Percentiles rank a stretch among this genome's conserved stretches.
Conservation (phyloP, 2,329 filamentous ascomycete genomes). For the Nemania bipapillata region DNA sequence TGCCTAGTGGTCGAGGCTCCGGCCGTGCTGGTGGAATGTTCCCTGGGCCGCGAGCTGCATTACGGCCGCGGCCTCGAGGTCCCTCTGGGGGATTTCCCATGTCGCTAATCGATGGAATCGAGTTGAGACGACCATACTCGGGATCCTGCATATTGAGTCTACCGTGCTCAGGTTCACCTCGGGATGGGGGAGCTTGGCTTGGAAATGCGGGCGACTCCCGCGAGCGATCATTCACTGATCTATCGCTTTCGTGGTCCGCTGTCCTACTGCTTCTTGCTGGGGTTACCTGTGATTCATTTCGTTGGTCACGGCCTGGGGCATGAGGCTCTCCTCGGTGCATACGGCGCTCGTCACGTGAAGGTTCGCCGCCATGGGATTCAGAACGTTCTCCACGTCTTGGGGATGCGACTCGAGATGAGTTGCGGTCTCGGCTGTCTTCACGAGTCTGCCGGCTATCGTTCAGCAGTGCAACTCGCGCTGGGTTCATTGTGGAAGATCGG, state of each 20-base stretch:
- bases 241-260: constrained; percentile 56
- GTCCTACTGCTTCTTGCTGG: constrained; percentile 46
- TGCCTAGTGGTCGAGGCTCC: constrained; percentile 57
- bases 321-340: constrained; percentile 55
- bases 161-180: constrained; percentile 62
- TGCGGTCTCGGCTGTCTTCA: constrained; percentile 60
- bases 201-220: constrained; percentile 57
- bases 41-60: constrained; percentile 54
- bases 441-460: constrained; percentile 57
- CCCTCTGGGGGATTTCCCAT: constrained; percentile 63
- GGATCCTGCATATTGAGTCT: constrained; percentile 66
- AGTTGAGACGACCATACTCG: constrained; percentile 71
- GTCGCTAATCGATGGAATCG: constrained; percentile 58
- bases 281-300: constrained; percentile 46
- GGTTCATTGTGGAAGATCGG: constrained; percentile 58
- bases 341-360: constrained; percentile 61
- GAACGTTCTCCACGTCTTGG: constrained; percentile 60
- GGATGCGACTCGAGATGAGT: constrained; percentile 55
- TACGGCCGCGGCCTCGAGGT: constrained; percentile 63
- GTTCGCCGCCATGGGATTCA: constrained; percentile 54
- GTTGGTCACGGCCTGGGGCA: constrained; percentile 47
- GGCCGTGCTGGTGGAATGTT: constrained; percentile 55
- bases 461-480: constrained; percentile 60
- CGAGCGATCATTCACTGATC: constrained; percentile 55
- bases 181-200: constrained; percentile 50